phyloP scores from a whole-genome alignment of 192 early-diverging fungal species.

The Martensiomyces pterosporus region DNA sequence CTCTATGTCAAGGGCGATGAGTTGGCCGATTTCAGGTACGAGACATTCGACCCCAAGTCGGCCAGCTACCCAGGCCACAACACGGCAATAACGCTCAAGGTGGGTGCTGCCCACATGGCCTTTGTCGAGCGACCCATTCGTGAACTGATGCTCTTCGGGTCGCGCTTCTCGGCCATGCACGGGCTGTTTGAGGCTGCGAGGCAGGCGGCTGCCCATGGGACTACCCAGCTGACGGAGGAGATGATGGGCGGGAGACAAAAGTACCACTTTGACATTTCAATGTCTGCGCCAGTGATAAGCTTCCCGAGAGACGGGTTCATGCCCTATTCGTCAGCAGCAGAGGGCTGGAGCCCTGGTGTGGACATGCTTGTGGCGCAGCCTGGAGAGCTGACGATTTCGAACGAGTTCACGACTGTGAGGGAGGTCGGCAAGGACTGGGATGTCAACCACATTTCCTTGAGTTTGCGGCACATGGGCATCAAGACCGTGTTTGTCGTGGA shows the following conservation, averaged over 20 bases:
- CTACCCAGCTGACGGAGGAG: slow-evolving; percentile 71
- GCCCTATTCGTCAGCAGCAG: slow-evolving; percentile 10
- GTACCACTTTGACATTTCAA: slow-evolving; percentile 80
- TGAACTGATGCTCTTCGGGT: slow-evolving; percentile 72
- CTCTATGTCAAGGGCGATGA: slow-evolving; percentile 84
- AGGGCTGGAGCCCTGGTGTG: slow-evolving; percentile 8
- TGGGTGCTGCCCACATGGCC: slow-evolving; percentile 76
- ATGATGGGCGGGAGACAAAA: slow-evolving; percentile 55
- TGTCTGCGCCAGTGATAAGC: slow-evolving; percentile 81
- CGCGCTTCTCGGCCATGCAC: slow-evolving; percentile 86
- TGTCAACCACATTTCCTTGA: slow-evolving; percentile 63
- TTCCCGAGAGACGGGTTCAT: slow-evolving; percentile 63
- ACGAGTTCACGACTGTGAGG: slow-evolving; percentile 61
- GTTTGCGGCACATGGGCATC: slow-evolving; percentile 56
- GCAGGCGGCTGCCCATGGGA: slow-evolving; percentile 72
- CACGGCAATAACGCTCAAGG: slow-evolving; percentile 63
- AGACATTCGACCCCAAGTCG: slow-evolving; percentile 64
- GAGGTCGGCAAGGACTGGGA: slow-evolving; percentile 45
- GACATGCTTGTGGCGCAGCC: slow-evolving; percentile 76
- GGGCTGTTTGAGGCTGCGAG: slow-evolving; percentile 84
- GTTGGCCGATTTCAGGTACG: slow-evolving; percentile 81
- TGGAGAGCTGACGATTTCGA: slow-evolving; percentile 81
- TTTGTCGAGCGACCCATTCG: slow-evolving; percentile 74
- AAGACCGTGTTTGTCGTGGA: slow-evolving; percentile 53
- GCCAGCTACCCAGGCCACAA: slow-evolving; percentile 82